Base-by-base conservation (phyloP, 2,329 filamentous ascomycete genomes). In the Fusarium mangiferae region DNA sequence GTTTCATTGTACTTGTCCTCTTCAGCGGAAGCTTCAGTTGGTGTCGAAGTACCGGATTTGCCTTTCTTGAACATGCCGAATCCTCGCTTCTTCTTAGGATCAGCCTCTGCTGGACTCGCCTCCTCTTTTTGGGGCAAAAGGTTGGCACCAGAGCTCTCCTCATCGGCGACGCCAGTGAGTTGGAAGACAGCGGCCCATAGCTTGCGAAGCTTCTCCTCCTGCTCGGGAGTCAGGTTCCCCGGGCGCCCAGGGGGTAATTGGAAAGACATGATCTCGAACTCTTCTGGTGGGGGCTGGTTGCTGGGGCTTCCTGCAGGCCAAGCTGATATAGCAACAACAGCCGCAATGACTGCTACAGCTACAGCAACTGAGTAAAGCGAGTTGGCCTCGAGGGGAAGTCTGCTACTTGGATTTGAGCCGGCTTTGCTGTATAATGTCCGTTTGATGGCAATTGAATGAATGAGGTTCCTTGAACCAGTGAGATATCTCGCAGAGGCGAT, bases 1-100 rank as follows among this genome's bases (percentile, higher is more conserved):
- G 90, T 93, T 82, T 96, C 93, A 52, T 95, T 95, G 81, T 97
- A 96, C 85, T 98, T 99, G 85, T 99, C 96, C 64, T 98, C 93
- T 7, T 86, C 85, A 18, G 62, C 36, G 28, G 85, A 88, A 30
- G 84, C 82, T 62, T 80, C 84, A 72, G 83, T 86, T 49, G 81
- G 79, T 26, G 81, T 77, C 20, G 80, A 76, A 13, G 80, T 70
- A n/a, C 81, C 74, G 17, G 83, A 80, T 44, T 85, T 84, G 24
- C 80, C 79, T 74, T 89, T 87, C 74, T 89, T 88, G 80, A 96
- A 96, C 24, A 96, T 83, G 38, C 88, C 87, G 68, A 94, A 87
- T 51, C 66, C 67, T 55, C 91, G 89, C 82, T 92, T 93, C 84
- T 95, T 96, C 82, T 94, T 93, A 75, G 90, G 92, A 75, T 89